phyloP scores from a whole-genome alignment of 768 basidiomycete genomes.

The Candolleomyces aberdarensis region DNA sequence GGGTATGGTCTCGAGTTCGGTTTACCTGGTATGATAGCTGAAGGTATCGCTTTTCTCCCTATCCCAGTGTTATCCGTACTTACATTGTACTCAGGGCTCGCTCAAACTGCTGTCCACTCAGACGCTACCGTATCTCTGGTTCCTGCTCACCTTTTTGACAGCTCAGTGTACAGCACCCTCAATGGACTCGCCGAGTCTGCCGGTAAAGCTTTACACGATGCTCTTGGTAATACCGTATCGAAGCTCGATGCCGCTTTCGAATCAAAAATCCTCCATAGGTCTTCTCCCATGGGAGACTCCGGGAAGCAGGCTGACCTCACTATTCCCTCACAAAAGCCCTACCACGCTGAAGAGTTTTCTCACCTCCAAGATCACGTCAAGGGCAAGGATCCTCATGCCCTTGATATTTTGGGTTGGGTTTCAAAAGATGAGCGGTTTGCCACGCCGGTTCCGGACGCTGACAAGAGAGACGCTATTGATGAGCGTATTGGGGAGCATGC shows the following conservation, averaged over 20 bases:
- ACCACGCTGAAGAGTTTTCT: not conserved
- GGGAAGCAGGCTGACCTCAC: not conserved
- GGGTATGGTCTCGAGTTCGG: slow-evolving; percentile 64
- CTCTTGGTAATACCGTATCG: not conserved
- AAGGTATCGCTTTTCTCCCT: slow-evolving; percentile 40
- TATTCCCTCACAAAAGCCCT: not conserved
- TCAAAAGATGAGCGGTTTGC: slow-evolving; percentile 44
- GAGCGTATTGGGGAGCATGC: slow-evolving; percentile 34
- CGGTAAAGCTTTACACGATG: not conserved
- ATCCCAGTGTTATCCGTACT: not conserved
- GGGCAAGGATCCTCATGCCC: slow-evolving; percentile 33
- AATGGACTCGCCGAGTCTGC: slow-evolving; percentile 2
- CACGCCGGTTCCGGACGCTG: slow-evolving; percentile 7
- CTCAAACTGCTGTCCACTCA: slow-evolving; percentile 49
- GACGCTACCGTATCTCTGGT: slow-evolving; percentile 22
- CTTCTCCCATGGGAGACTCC: not conserved
- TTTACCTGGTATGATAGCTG: slow-evolving; percentile 54
- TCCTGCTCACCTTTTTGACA: slow-evolving; percentile 21
- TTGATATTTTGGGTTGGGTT: slow-evolving; percentile 54
- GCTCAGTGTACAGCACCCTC: not conserved
- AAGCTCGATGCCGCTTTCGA: not conserved
- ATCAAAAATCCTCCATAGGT: not conserved
- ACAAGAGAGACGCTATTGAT: slow-evolving; percentile 24
- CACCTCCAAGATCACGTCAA: slow-evolving; percentile 4
- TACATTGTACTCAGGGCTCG: slow-evolving; percentile 41